These are phyloP conservation scores for Colletotrichum coccodes DNA, from an alignment of 2,329 filamentous ascomycete species.

Conservation along the genomic window DNA sequence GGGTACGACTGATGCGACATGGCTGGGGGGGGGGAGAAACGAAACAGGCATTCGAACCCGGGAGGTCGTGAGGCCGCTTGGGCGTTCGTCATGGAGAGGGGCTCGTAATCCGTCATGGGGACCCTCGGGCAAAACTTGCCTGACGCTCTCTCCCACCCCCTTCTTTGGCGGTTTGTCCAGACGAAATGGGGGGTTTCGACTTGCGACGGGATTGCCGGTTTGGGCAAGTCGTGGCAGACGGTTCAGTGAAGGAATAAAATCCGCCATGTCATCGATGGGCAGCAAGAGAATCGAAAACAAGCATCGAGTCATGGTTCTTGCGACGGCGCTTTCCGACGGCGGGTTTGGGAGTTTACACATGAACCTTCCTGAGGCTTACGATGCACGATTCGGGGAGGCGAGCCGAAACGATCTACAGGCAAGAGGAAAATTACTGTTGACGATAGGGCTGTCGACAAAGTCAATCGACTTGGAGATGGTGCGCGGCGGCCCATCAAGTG, in stretches of 20 bases:
- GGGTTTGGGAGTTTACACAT: too few species aligned
- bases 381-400: background rate
- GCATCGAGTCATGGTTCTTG: background rate
- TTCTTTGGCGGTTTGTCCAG: background rate
- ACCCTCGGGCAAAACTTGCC: background rate
- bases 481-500: background rate
- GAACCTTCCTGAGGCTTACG: background rate
- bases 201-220: background rate
- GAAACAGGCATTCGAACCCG: slow-evolving; percentile 30
- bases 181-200: background rate
- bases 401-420: background rate
- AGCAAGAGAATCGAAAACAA: background rate
- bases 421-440: background rate
- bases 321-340: background rate
- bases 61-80: slow-evolving; percentile 1
- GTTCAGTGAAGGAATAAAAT: background rate
- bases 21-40: background rate
- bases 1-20: too few species aligned
- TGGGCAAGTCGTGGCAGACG: background rate
- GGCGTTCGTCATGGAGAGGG: background rate
- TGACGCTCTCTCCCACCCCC: background rate
- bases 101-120: background rate
- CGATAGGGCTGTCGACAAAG: background rate
- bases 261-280: background rate
- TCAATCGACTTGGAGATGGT: background rate